These are phyloP conservation scores for Nicotiana sylvestris DNA, from an alignment of 257 asterid species.

Conservation along the genomic window DNA sequence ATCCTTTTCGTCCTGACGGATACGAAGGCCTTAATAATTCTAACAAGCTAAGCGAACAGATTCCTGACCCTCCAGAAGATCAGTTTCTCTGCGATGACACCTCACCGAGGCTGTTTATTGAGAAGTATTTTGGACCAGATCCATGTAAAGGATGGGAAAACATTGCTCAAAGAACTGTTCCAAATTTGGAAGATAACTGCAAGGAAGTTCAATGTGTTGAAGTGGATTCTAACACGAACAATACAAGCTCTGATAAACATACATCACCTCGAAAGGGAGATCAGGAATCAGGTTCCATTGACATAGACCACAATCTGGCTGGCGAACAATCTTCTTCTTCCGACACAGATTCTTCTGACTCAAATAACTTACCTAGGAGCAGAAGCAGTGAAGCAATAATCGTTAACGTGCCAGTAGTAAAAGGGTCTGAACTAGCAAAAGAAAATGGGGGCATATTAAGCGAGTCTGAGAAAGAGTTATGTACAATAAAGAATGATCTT, in stretches of 20 bases:
- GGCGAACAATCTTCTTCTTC: slow-evolving; percentile 23
- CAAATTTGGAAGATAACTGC: slow-evolving; percentile 38
- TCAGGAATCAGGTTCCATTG: slow-evolving; percentile 23
- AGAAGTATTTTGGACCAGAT: slow-evolving; percentile 94
- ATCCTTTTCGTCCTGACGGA: slow-evolving; percentile 42
- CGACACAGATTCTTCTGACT: slow-evolving; percentile 28
- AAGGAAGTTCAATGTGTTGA: slow-evolving; percentile 69
- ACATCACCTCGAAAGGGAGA: slow-evolving; percentile 27
- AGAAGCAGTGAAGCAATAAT: slow-evolving; percentile 40
- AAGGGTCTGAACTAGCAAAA: slow-evolving; percentile 19
- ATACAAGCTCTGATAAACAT: neutral
- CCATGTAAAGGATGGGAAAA: slow-evolving; percentile 90
- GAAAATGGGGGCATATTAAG: slow-evolving; percentile 20
- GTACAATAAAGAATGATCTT: slow-evolving; percentile 10
- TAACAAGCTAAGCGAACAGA: slow-evolving; percentile 31
- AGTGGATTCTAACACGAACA: slow-evolving; percentile 23
- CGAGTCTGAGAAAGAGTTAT: slow-evolving; percentile 10
- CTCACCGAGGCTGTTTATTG: slow-evolving; percentile 68
- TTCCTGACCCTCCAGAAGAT: slow-evolving; percentile 54
- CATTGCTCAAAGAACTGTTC: slow-evolving; percentile 36
- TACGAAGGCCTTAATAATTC: slow-evolving; percentile 25
- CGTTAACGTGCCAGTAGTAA: slow-evolving; percentile 21
- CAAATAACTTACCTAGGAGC: slow-evolving; percentile 31
- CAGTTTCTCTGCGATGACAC: slow-evolving; percentile 64
- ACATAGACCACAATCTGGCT: neutral